Evolutionary conservation across 106 monocot genomes (phyloP).

Genomic region (Phalaenopsis equestris): DNA sequence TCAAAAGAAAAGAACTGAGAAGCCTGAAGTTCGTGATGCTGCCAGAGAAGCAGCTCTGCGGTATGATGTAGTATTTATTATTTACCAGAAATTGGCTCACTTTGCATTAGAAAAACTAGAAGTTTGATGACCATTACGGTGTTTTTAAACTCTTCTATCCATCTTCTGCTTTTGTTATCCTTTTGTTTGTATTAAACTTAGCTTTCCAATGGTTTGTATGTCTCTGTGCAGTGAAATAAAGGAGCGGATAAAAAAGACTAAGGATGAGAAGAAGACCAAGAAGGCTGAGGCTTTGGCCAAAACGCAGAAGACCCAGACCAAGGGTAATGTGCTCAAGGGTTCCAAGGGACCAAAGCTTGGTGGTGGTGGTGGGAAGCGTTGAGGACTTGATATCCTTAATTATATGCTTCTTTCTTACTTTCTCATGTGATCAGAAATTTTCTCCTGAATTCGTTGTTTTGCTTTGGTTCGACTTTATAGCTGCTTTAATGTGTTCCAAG

Average conservation of each 20-base stretch:
- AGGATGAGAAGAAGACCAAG: constrained; percentile 25
- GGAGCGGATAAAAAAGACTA: constrained; percentile 26
- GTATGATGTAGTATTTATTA: constrained; percentile 10
- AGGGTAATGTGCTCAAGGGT: constrained; percentile 11
- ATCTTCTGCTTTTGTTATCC: neutral
- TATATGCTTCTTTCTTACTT: neutral
- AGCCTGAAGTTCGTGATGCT: constrained; percentile 54
- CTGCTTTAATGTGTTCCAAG: too few relatives aligned
- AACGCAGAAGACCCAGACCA: constrained; percentile 14
- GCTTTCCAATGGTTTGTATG: neutral
- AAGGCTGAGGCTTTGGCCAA: constrained; percentile 18
- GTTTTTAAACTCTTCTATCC: too few relatives aligned
- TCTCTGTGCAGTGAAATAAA: constrained; percentile 18
- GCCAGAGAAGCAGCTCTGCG: constrained; percentile 54
- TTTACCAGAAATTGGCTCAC: too few relatives aligned
- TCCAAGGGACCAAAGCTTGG: constrained; percentile 23
- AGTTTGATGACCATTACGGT: too few relatives aligned
- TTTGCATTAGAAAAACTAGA: too few relatives aligned
- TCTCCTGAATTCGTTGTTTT: too few relatives aligned
- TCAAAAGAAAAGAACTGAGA: constrained; percentile 39
- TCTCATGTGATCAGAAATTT: too few relatives aligned
- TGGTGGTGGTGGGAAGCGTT: constrained; percentile 88
- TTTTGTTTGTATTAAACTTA: neutral
- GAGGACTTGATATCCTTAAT: constrained; percentile 4
- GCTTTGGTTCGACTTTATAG: too few relatives aligned